Conservation (phyloP, 441 rosid genomes). For the Theobroma grandiflorum region DNA sequence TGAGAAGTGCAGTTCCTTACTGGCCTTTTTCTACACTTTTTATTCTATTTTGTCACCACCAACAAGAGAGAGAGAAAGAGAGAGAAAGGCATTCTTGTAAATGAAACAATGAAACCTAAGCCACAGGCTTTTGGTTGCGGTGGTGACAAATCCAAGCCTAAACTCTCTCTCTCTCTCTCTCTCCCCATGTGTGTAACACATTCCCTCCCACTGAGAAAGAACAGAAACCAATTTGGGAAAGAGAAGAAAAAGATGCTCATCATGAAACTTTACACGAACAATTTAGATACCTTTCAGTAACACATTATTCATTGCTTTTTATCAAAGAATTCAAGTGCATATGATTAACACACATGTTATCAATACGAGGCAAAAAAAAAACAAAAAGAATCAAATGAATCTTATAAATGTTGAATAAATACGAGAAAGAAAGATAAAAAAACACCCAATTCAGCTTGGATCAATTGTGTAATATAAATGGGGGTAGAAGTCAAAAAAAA, state of each 20-base stretch:
- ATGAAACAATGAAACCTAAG: slow-evolving; percentile 34
- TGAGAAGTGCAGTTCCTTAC: slow-evolving; percentile 35
- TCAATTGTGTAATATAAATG: slow-evolving; percentile 19
- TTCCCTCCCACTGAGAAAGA: slow-evolving; percentile 27
- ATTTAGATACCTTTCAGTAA: not conserved
- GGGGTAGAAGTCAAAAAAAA: not conserved
- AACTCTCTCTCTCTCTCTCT: slow-evolving; percentile 18
- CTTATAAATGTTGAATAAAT: slow-evolving; percentile 24
- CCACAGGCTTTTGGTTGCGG: slow-evolving; percentile 25
- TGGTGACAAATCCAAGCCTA: slow-evolving; percentile 37
- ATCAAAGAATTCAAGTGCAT: slow-evolving; percentile 23
- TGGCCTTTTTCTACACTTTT: slow-evolving; percentile 27
- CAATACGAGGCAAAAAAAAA: not conserved
- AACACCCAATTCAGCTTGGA: slow-evolving; percentile 16
- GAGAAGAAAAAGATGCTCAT: slow-evolving; percentile 27
- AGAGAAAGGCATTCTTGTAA: slow-evolving; percentile 23
- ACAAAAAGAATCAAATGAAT: slow-evolving; percentile 37
- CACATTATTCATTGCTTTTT: slow-evolving; percentile 28
- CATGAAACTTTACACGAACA: slow-evolving; percentile 35
- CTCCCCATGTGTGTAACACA: slow-evolving; percentile 26
- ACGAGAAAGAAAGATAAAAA: not conserved
- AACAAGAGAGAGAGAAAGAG: slow-evolving; percentile 15
- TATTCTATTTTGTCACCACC: slow-evolving; percentile 36
- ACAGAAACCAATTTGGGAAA: slow-evolving; percentile 21
- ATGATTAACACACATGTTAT: slow-evolving; percentile 4